Base-by-base conservation (phyloP, 78 protist species). In the Tieghemostelium lacteum region DNA sequence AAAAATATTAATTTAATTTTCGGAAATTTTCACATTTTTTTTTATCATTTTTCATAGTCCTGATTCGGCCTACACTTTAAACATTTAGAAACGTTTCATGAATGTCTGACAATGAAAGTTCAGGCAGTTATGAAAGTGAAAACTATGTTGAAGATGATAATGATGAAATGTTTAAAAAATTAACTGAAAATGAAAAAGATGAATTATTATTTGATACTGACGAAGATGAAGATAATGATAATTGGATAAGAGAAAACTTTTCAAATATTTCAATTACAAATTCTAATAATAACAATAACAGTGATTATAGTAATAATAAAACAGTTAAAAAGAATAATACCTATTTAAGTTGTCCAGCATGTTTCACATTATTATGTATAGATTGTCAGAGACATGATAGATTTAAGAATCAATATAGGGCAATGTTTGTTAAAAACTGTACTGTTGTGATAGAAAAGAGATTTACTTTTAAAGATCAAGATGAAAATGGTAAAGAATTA, bases 391-490 rank as follows among this genome's bases (percentile, higher is more conserved):
- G 55, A 61, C 96, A 94, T 78, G 76, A 74, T 34, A 8, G 6
- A 3, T 94, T 57, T 55, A 42, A 50, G 8, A 73, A 83, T 50
- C 96, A 94, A 74, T 94, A 77, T 63, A 63, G 96, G 29, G 96
- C 96, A 29, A 83, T 94, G 63, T 77, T 80, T 63, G 94, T 87
- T 3, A 88, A 66, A 62, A 93, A 93, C 40, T 93, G 95, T 40
- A 64, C 14, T 26, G 61, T 86, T 1, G 60, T 57, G 34, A 26
- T 42, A 19, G 14, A 28, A 37, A 29, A 28, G 31, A 66, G 26
- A 0, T 34, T 71, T 4, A 29, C 31, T 5, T 69, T 74, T 49
- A 62, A 75, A 66, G 88, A 80, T 52, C 61, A 33, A 40, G 39
- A 63, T 36, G 34, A 50, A 3, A 36, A 63, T 29, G 50, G 72